Percentiles rank a stretch among this genome's conserved stretches.
phyloP scores from a whole-genome alignment of 2,329 filamentous ascomycete genomes.

The Claviceps humidiphila region DNA sequence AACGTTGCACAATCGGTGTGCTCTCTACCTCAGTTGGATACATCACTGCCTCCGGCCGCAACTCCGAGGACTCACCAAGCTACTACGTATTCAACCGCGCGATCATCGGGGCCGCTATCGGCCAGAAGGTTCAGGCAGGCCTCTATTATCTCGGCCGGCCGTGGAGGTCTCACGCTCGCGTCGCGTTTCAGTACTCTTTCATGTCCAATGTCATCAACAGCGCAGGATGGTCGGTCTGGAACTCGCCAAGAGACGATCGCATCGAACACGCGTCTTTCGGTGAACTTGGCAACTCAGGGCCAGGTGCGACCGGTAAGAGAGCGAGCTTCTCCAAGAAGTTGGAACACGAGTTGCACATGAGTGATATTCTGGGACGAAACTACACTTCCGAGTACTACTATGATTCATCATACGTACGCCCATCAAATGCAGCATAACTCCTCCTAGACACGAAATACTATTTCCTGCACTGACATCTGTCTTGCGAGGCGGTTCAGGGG shows the following conservation, averaged over 20 bases:
- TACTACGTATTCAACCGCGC: neutral
- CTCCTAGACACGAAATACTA: neutral
- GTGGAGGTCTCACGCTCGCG: neutral
- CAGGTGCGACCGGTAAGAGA: neutral
- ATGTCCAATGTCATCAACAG: neutral
- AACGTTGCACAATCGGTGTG: slow-evolving; percentile 15
- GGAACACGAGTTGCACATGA: neutral
- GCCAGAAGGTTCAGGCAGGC: neutral
- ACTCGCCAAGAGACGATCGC: neutral
- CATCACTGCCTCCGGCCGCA: neutral
- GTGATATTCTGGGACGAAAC: neutral
- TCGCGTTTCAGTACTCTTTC: neutral
- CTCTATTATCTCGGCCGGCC: neutral
- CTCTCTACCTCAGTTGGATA: neutral
- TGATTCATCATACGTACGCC: neutral
- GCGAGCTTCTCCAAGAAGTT: neutral
- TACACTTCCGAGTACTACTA: neutral
- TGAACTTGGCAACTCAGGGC: neutral
- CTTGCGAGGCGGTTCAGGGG: no score
- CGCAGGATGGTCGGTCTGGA: neutral
- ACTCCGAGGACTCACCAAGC: neutral
- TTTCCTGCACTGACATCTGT: neutral
- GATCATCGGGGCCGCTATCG: neutral
- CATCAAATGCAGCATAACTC: neutral
- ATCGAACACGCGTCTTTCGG: neutral